Evolutionary conservation across 169 alveolate species (phyloP).

Genomic region (Plasmodium billcollinsi): DNA sequence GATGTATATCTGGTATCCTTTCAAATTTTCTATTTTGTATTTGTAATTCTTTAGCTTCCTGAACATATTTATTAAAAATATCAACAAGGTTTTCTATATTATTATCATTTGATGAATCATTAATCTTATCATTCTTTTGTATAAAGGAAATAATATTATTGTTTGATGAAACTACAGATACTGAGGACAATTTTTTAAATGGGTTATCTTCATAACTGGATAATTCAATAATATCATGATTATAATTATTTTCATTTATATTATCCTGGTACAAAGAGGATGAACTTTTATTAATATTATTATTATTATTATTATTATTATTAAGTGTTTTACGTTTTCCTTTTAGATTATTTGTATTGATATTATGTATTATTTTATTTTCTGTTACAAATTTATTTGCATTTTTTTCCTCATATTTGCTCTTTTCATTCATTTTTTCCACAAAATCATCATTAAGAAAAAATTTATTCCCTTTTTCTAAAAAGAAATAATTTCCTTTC

Average conservation of each 20-base stretch:
- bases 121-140: background rate
- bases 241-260: background rate
- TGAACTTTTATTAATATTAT: too few species aligned
- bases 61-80: slow-evolving; percentile 32
- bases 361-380: too few species aligned
- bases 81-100: background rate
- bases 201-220: too few species aligned
- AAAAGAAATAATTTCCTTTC: slow-evolving; percentile 57
- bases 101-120: background rate
- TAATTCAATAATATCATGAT: background rate
- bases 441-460: slow-evolving; percentile 39
- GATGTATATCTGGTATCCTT: slow-evolving; percentile 79
- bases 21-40: slow-evolving; percentile 68
- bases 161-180: too few species aligned
- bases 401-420: slow-evolving; percentile 4
- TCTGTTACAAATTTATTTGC: background rate
- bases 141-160: background rate
- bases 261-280: background rate
- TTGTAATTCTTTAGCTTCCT: slow-evolving; percentile 71
- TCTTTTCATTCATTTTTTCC: slow-evolving; percentile 17
- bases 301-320: too few species aligned
- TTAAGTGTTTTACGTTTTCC: too few species aligned
- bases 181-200: too few species aligned
- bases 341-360: too few species aligned
- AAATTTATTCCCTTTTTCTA: slow-evolving; percentile 15